Base-by-base conservation (phyloP, 2,329 filamentous ascomycete genomes). In the Fusarium irregulare region DNA sequence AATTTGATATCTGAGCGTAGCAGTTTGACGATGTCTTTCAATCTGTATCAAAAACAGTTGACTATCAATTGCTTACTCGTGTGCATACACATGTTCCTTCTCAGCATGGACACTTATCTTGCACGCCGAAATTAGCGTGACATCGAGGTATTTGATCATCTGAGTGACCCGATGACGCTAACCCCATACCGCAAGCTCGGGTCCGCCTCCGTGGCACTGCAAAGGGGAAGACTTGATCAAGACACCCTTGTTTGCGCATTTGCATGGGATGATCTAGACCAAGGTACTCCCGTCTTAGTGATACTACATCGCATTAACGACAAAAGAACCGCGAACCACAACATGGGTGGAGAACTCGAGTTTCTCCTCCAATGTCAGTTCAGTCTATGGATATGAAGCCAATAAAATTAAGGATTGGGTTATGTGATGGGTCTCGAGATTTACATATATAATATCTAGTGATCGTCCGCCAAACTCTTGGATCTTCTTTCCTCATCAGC, bases 131-230 rank as follows among this genome's bases (percentile, higher is more conserved):
- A 63, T 63, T 56, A 64, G 59, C 46, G 47, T 28, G 6, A 14
- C 27, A 34, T 18, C 13, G 44, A 44, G n/a, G 60, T 64, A 44
- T 30, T 60, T 30, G 30, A 56, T 49, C 45, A 40, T 40, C 54
- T n/a, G n/a, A 56, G 54, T 27, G 23, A 28, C 49, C 12, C 59
- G 59, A 64, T 64, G 49, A 27, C 40, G 13, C 59, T 64, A 64
- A 44, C 23, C 59, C 23, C n/a, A 40, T 64, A 64, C 16, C 4
- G 37, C 40, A 44, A 45, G 37, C 28, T 56, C 60, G 60, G 59
- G 21, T 64, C 58, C 60, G 59, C 25, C 60, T 64, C 60, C 60
- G 60, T 64, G 49, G 49, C 49, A 37, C 59, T 56, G 14, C 37
- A 48, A 64, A 64, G n/a, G n/a, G 60, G 59, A 64, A 64, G 8